Evolutionary conservation across 1,284 basidiomycete species (phyloP), one percentile per base, ranked within the genome.

Genomic region (Abortiporus biennis): DNA sequence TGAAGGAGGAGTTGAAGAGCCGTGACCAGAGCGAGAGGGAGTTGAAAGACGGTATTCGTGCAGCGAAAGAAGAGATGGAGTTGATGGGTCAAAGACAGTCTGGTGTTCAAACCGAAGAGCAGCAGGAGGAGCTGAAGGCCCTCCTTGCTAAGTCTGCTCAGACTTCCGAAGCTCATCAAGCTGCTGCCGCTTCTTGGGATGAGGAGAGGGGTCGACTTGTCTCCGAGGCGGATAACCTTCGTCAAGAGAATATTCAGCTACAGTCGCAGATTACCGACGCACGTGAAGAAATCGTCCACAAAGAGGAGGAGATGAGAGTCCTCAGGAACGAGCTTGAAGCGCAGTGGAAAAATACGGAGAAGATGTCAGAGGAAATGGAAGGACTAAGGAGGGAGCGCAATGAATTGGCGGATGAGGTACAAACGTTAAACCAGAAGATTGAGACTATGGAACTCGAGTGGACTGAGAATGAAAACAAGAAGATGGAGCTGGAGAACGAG

Each of bases 261-360:
- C 52, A 57, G 42, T 44, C 45, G 6, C 54, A 62, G 40, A 48
- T 64, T 2, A 55, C 58, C 21, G 50, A 51, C 23, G 51, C 56
- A 4, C 50, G 59, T 11, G 53, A 58, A 43, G 56, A 62, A 25
- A 51, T 62, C 6, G 43, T 54, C 34, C 53, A 58, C 19, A 69
- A 69, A 40, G 71, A 76, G 19, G 68, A 74, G 29, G 76, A 80
- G 52, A 60, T 70, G 19, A 54, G 49, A 3, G 61, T 70, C 13
- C 61, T 81, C 42, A 74, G 74, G 57, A 61, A 64, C 1, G 77
- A 83, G 56, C 58, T 81, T 30, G 74, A 80, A 50, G 74, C 76
- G 5, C 80, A 79, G 56, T 80, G 78, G 73, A 67, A 69, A 39
- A 66, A 79, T 49, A 77, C 80, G 16, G 76, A 76, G 57, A 47